Percentiles rank a stretch among this genome's conserved stretches.
Evolutionary conservation across 2,329 filamentous ascomycete genomes (phyloP).

Genomic region (Fusarium mundagurra): DNA sequence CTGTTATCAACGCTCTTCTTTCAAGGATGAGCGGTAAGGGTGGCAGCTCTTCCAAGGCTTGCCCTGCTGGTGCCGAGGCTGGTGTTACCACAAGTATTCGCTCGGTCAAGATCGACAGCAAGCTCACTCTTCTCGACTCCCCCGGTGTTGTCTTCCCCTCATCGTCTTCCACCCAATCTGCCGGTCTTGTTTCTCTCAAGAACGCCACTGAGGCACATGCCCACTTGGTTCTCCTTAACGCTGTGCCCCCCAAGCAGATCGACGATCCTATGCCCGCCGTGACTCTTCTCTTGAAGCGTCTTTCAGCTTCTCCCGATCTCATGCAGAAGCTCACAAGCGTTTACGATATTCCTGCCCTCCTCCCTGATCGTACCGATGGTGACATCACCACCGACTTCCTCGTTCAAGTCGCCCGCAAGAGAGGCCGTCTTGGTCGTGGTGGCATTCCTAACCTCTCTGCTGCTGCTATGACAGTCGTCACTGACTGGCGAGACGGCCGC

Average conservation of each 20-base stretch:
- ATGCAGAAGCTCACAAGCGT: slow-evolving; percentile 82
- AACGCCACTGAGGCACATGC: slow-evolving; percentile 79
- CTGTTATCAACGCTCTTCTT: slow-evolving; percentile 92
- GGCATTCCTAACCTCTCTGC: slow-evolving; percentile 89
- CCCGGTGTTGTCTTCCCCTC: slow-evolving; percentile 95
- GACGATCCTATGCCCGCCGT: slow-evolving; percentile 92
- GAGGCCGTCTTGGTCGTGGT: slow-evolving; percentile 86
- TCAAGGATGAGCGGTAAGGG: slow-evolving; percentile 77
- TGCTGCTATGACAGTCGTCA: slow-evolving; percentile 92
- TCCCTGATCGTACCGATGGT: slow-evolving; percentile 71
- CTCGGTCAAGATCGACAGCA: slow-evolving; percentile 93
- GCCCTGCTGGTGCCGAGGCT: slow-evolving; percentile 89
- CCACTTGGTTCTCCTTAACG: slow-evolving; percentile 87
- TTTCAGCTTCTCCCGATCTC: slow-evolving; percentile 77
- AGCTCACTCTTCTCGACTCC: slow-evolving; percentile 91
- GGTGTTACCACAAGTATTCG: slow-evolving; percentile 91
- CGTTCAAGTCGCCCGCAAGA: slow-evolving; percentile 92
- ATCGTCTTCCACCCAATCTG: slow-evolving; percentile 53
- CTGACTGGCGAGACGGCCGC: slow-evolving; percentile 95
- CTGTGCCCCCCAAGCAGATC: slow-evolving; percentile 92
- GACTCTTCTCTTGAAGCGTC: slow-evolving; percentile 80
- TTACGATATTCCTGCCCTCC: slow-evolving; percentile 85
- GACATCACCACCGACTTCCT: slow-evolving; percentile 91
- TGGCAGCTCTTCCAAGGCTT: slow-evolving; percentile 68
- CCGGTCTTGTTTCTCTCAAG: slow-evolving; percentile 62